A percentile compares a stretch with the other conserved stretches of the same genome.
phyloP scores from a whole-genome alignment of 805 yeast species.

The Ogataea methanolica region DNA sequence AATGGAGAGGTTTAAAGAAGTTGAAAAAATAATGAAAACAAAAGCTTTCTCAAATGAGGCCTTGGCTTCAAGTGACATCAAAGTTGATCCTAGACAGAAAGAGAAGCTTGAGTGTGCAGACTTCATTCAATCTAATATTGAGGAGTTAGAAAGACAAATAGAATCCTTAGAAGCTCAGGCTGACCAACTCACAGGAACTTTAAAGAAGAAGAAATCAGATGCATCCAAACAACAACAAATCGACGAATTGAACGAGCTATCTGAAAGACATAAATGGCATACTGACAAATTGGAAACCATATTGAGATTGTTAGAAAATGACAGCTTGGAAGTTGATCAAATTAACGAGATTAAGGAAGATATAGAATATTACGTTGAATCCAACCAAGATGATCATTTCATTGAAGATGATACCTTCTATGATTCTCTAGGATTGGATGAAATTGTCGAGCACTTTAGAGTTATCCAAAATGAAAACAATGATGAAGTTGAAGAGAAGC shows the following conservation, averaged over 20 bases:
- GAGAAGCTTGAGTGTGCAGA: slow-evolving; percentile 70
- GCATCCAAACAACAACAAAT: slow-evolving; percentile 50
- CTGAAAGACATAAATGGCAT: slow-evolving; percentile 78
- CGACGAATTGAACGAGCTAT: slow-evolving; percentile 54
- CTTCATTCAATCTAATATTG: slow-evolving; percentile 67
- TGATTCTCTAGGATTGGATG: slow-evolving; percentile 75
- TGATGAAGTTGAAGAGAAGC: slow-evolving; percentile 9
- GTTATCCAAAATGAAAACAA: slow-evolving; percentile 19
- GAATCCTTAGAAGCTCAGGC: slow-evolving; percentile 75
- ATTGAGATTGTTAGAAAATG: slow-evolving; percentile 72
- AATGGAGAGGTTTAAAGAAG: slow-evolving; percentile 94
- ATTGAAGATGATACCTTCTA: slow-evolving; percentile 91
- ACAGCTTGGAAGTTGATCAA: slow-evolving; percentile 70
- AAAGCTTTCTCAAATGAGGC: slow-evolving; percentile 95
- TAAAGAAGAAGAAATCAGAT: slow-evolving; percentile 55
- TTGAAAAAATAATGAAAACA: slow-evolving; percentile 88
- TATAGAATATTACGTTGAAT: slow-evolving; percentile 87
- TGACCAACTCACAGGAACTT: slow-evolving; percentile 45
- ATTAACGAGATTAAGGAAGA: slow-evolving; percentile 81
- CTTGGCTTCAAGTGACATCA: slow-evolving; percentile 50
- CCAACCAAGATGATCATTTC: slow-evolving; percentile 88
- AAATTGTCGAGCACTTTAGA: slow-evolving; percentile 31
- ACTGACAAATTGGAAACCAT: slow-evolving; percentile 72
- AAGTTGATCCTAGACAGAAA: slow-evolving; percentile 73
- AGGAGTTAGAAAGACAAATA: slow-evolving; percentile 75